Conservation (phyloP, 495 filamentous ascomycete genomes). For the Clavariopsis aquatica region DNA sequence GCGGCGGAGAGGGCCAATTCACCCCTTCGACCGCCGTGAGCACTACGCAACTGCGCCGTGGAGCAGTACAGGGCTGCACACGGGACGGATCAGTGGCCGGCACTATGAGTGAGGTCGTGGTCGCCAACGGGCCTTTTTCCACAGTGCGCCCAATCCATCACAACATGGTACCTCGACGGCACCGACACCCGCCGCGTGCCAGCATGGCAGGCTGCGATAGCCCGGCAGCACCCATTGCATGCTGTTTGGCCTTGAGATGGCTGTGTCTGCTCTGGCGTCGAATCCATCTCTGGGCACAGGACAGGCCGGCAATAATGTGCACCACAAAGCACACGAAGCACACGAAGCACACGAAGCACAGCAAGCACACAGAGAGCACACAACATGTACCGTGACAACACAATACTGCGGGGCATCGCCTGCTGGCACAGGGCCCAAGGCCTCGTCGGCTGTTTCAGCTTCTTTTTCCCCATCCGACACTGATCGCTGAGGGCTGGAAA, state of each 20-base stretch:
- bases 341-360: neutral
- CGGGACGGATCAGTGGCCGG: neutral
- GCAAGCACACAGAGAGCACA: neutral
- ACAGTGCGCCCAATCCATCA: neutral
- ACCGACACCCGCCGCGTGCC: slow-evolving; percentile 16
- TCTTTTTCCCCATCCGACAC: slow-evolving; percentile 14
- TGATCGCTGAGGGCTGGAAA: slow-evolving; percentile 6
- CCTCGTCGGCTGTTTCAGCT: slow-evolving; percentile 26
- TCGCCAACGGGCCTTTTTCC: neutral
- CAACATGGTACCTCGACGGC: neutral
- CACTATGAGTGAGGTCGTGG: slow-evolving; percentile 5
- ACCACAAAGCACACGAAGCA: neutral
- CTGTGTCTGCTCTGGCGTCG: neutral
- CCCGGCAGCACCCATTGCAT: slow-evolving; percentile 1
- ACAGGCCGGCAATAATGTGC: neutral
- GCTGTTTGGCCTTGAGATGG: neutral
- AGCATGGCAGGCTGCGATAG: slow-evolving; percentile 29
- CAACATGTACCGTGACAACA: neutral
- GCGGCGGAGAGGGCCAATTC: neutral
- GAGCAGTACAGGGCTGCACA: neutral
- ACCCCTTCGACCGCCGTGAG: neutral
- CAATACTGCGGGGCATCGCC: neutral
- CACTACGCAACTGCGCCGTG: neutral
- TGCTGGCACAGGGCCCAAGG: neutral
- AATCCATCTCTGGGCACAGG: too few relatives aligned